Conservation (phyloP, 2,329 filamentous ascomycete genomes). For the Fusarium sp. region DNA sequence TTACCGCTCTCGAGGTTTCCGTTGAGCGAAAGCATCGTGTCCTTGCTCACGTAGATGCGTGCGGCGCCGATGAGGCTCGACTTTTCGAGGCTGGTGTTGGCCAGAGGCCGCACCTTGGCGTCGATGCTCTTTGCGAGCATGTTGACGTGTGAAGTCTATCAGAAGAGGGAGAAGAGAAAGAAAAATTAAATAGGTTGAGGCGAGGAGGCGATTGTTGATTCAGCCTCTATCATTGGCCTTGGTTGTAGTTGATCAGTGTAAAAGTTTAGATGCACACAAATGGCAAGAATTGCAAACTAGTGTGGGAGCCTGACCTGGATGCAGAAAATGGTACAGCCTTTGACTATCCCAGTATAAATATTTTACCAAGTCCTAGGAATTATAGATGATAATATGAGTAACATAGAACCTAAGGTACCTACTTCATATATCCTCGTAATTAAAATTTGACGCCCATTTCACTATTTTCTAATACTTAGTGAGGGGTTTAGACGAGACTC, state of each 20-base stretch:
- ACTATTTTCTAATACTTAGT: not conserved
- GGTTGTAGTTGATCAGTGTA: not conserved
- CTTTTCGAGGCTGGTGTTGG: slow-evolving; percentile 55
- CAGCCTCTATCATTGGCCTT: not conserved
- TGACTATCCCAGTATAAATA: not conserved
- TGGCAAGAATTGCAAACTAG: not conserved
- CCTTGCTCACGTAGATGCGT: slow-evolving; percentile 60
- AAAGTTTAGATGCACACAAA: not conserved
- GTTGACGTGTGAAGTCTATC: not conserved
- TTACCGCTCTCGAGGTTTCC: slow-evolving; percentile 56
- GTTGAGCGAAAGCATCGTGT: slow-evolving; percentile 57
- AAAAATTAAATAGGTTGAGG: not conserved
- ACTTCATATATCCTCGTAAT: not conserved
- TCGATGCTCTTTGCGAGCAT: slow-evolving; percentile 51
- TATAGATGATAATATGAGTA: not conserved
- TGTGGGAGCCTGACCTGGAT: not conserved
- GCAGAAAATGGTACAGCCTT: not conserved
- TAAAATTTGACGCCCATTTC: not conserved
- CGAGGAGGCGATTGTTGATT: not conserved
- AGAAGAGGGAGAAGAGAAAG: not conserved
- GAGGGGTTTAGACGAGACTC: not conserved
- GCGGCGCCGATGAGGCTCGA: slow-evolving; percentile 56
- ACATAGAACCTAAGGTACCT: too few species aligned
- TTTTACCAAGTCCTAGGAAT: not conserved
- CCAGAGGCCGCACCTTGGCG: slow-evolving; percentile 55